Evolutionary conservation across 768 basidiomycete species (phyloP).

Genomic region (Naganishia vishniacii): DNA sequence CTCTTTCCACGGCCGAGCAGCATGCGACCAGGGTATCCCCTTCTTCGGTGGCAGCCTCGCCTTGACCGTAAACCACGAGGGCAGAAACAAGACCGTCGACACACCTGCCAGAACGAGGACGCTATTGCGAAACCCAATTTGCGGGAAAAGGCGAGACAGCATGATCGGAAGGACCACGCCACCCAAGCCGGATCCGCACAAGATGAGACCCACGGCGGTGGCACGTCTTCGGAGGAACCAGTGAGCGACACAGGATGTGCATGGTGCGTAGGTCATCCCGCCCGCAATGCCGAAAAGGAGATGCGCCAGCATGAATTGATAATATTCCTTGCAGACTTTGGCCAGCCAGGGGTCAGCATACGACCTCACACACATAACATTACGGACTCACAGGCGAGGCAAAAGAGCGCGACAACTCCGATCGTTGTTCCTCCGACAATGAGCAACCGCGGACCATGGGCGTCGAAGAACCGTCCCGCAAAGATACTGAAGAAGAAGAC

Average conservation of each 20-base stretch:
- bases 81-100: conserved; percentile 41
- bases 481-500: conserved; percentile 36
- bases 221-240: conserved; percentile 42
- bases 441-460: conserved; percentile 36
- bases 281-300: conserved; percentile 39
- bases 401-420: conserved; percentile 34
- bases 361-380: neutral
- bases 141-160: conserved; percentile 34
- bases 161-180: conserved; percentile 46
- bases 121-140: conserved; percentile 37
- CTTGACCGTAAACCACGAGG: conserved; percentile 42
- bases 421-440: conserved; percentile 34
- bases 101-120: conserved; percentile 42
- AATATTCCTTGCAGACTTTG: conserved; percentile 43
- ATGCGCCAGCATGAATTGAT: conserved; percentile 45
- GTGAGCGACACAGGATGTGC: conserved; percentile 41
- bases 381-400: conserved; percentile 38
- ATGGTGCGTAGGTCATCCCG: conserved; percentile 37
- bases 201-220: conserved; percentile 42
- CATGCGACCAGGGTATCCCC: conserved; percentile 34
- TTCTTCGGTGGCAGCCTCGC: conserved; percentile 38
- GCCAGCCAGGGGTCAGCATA: neutral
- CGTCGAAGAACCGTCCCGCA: conserved; percentile 41
- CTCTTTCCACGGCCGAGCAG: conserved; percentile 38
- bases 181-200: conserved; percentile 40